These are phyloP conservation scores for Porphyra umbilicalis DNA, from an alignment of 31 red algal species.

Conservation along the genomic window DNA sequence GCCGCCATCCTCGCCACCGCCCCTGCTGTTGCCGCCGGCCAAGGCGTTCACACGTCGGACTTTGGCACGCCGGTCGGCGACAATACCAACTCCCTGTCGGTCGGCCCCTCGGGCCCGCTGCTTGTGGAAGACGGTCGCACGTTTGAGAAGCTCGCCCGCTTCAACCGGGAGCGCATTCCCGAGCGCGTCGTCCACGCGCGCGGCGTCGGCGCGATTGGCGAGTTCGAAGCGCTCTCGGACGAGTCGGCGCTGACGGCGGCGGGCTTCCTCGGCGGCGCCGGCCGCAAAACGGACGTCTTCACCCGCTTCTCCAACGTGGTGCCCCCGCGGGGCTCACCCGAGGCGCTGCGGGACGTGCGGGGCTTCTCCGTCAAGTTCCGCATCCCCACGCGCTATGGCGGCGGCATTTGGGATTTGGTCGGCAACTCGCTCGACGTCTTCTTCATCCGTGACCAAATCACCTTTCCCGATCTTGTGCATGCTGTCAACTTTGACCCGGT, in stretches of 20 bases:
- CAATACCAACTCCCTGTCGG: too few relatives aligned
- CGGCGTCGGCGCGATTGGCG: slow-evolving; percentile 33
- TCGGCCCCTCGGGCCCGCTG: too few relatives aligned
- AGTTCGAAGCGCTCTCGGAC: slow-evolving; percentile 28
- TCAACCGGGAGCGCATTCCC: slow-evolving; percentile 63
- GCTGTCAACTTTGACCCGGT: too few relatives aligned
- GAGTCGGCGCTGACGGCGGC: slow-evolving; percentile 27
- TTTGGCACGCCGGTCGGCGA: too few relatives aligned
- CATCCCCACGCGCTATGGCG: slow-evolving; percentile 38
- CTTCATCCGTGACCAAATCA: slow-evolving; percentile 46
- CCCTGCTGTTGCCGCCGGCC: too few relatives aligned
- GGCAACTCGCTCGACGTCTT: slow-evolving; percentile 48
- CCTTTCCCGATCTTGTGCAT: slow-evolving; percentile 24
- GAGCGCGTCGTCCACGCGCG: slow-evolving; percentile 91
- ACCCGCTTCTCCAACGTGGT: slow-evolving; percentile 41
- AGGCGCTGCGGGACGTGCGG: slow-evolving; percentile 42
- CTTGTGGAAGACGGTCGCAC: too few relatives aligned
- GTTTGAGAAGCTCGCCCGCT: too few relatives aligned
- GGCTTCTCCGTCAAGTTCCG: slow-evolving; percentile 51
- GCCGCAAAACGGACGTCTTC: slow-evolving; percentile 23
- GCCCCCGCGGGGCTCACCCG: slow-evolving; percentile 30
- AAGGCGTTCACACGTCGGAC: too few relatives aligned
- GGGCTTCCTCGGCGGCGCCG: slow-evolving; percentile 35
- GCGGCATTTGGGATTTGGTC: slow-evolving; percentile 27
- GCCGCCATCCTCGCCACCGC: too few relatives aligned